phyloP scores from a whole-genome alignment of 108 stramenopile genomes.

The Cyclotella baltica region DNA sequence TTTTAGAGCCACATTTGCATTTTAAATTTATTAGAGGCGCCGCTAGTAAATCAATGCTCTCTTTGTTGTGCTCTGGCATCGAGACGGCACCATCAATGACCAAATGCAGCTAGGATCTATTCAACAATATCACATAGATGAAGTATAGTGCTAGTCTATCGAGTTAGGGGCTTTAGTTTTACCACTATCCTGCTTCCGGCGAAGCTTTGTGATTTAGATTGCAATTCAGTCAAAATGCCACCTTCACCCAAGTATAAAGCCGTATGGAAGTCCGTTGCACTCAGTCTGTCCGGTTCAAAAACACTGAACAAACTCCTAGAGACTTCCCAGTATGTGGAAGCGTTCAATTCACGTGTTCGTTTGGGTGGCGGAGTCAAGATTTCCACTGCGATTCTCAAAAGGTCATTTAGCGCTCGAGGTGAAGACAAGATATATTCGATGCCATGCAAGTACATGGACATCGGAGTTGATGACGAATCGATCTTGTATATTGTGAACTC shows the following conservation, averaged over 20 bases:
- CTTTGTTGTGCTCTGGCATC: neutral
- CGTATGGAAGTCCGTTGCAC: neutral
- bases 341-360: neutral
- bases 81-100: neutral
- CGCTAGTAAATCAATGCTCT: too few relatives aligned
- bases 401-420: neutral
- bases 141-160: neutral
- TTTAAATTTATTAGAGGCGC: too few relatives aligned
- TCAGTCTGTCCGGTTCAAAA: neutral
- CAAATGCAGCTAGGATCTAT: neutral
- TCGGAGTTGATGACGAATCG: neutral
- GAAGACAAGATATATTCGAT: neutral
- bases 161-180: neutral
- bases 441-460: neutral
- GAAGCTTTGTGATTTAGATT: neutral
- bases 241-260: neutral
- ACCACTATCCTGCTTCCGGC: neutral
- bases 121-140: neutral
- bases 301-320: neutral
- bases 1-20: too few relatives aligned
- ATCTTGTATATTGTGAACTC: neutral
- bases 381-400: neutral
- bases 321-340: neutral
- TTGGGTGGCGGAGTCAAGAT: neutral
- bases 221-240: neutral